phyloP scores from a whole-genome alignment of 108 stramenopile genomes.

The Aurantiochytrium sp. region DNA sequence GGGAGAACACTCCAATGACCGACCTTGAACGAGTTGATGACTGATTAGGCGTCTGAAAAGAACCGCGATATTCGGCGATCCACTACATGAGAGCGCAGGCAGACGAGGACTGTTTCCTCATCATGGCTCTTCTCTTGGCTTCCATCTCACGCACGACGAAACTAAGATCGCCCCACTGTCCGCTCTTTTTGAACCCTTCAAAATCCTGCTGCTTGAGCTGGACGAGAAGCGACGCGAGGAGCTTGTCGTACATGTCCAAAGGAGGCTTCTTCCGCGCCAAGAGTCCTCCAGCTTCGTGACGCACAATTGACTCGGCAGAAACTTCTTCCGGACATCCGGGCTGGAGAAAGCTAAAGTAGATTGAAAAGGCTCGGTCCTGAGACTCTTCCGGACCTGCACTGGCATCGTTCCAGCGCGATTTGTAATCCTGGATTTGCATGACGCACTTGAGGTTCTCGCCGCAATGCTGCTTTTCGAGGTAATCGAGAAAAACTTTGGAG shows the following conservation, averaged over 20 bases:
- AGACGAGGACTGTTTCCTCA: not conserved
- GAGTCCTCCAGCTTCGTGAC: not conserved
- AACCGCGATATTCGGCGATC: no score
- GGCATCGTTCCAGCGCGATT: not conserved
- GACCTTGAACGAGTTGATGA: no score
- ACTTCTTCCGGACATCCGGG: not conserved
- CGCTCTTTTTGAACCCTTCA: not conserved
- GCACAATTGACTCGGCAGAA: not conserved
- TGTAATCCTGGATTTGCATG: not conserved
- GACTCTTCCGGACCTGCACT: not conserved
- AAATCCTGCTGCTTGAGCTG: not conserved
- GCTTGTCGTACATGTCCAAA: not conserved
- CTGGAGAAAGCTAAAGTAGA: not conserved
- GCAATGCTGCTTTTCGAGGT: not conserved
- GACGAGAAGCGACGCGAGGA: not conserved
- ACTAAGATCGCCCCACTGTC: not conserved
- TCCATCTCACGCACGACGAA: not conserved
- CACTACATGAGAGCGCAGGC: no score
- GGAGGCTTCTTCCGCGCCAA: not conserved
- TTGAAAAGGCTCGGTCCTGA: not conserved
- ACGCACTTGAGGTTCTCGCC: constrained; percentile 10
- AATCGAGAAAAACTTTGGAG: not conserved
- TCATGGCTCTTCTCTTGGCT: not conserved
- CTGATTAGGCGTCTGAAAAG: no score
- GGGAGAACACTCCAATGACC: no score